Conservation (phyloP, 805 yeast genomes). For the Monosporozyma siamensis region DNA sequence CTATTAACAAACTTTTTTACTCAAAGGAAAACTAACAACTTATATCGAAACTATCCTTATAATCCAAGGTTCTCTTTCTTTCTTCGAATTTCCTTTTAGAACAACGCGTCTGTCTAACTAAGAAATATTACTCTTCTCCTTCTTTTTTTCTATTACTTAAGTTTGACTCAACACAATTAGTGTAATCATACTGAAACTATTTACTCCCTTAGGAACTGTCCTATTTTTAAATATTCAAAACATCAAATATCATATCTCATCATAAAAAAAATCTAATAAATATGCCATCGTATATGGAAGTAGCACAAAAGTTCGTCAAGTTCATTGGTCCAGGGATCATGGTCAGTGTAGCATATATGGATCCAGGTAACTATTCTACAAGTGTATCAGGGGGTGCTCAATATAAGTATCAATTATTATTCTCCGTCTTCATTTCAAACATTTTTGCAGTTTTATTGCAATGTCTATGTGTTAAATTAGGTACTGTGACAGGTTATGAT, state of each 20-base stretch:
- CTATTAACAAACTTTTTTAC: not conserved
- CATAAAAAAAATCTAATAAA: not conserved
- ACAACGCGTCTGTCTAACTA: too few species aligned
- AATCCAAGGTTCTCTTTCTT: too few species aligned
- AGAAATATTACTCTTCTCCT: too few species aligned
- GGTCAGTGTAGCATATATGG: constrained; percentile 96
- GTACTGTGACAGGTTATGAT: constrained; percentile 89
- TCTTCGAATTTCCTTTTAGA: too few species aligned
- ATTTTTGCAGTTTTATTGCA: constrained; percentile 81
- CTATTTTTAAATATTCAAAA: too few species aligned
- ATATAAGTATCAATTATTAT: constrained; percentile 66
- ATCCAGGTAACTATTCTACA: constrained; percentile 94
- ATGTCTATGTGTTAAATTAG: constrained; percentile 77
- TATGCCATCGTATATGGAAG: not conserved
- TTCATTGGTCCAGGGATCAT: constrained; percentile 90
- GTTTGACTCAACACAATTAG: too few species aligned
- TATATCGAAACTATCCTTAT: too few species aligned
- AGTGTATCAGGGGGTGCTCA: constrained; percentile 89
- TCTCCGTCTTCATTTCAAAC: constrained; percentile 74
- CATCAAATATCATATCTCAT: too few species aligned
- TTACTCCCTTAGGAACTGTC: too few species aligned
- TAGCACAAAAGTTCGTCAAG: constrained; percentile 39
- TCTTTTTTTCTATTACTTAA: too few species aligned
- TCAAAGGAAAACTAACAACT: too few species aligned
- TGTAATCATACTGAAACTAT: too few species aligned